Conservation (phyloP, 2,329 filamentous ascomycete genomes). For the Talaromyces rugulosus region DNA sequence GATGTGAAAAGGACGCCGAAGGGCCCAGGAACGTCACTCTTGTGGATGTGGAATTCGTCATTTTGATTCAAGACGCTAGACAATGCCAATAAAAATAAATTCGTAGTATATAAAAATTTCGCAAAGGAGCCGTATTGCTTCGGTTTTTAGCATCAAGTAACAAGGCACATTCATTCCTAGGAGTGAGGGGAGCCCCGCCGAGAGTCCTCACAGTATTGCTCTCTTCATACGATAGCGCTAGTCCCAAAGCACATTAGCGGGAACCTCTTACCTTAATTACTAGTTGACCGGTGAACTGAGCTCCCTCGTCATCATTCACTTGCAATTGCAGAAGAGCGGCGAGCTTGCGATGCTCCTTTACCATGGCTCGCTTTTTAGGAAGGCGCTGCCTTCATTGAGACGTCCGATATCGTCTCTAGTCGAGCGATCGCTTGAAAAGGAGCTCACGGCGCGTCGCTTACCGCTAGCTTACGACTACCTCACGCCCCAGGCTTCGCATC, state of each 20-base stretch:
- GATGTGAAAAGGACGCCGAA: constrained; percentile 64
- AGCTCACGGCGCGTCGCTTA: constrained; percentile 47
- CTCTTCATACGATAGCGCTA: not conserved
- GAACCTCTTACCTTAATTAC: not conserved
- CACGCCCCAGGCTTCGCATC: constrained; percentile 59
- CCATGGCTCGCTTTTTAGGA: not conserved
- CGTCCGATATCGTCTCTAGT: constrained; percentile 26
- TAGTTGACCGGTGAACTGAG: too few relatives aligned
- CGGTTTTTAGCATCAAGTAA: not conserved
- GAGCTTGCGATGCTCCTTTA: constrained; percentile 10
- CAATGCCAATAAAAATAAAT: not conserved
- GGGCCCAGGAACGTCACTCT: constrained; percentile 59
- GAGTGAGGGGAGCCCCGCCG: not conserved
- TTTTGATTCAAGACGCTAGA: not conserved
- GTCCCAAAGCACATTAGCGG: not conserved
- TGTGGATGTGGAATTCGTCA: constrained; percentile 24
- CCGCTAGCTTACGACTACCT: constrained; percentile 54
- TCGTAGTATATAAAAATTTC: not conserved
- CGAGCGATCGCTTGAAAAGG: constrained; percentile 35
- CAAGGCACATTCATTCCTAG: not conserved
- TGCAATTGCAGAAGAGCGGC: not conserved
- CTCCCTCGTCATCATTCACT: not conserved
- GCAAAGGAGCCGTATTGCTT: not conserved
- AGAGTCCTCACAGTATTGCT: not conserved
- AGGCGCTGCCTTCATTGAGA: not conserved